Evolutionary conservation across 1,284 basidiomycete genomes (phyloP), one percentile per base, ranked within the genome.

Genomic region (Tylopilus sp.): DNA sequence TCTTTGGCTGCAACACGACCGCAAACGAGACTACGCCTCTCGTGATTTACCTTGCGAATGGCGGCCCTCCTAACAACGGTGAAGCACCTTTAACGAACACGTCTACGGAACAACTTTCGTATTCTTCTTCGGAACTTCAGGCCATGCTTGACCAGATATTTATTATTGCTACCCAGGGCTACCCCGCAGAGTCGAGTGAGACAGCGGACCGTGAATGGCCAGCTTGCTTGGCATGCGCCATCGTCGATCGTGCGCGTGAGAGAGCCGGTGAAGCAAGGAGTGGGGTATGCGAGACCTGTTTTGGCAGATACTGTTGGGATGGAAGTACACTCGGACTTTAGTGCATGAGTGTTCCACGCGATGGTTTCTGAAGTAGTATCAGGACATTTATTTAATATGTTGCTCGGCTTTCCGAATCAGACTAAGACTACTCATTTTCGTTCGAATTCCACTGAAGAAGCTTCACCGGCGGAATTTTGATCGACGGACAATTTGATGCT

Each of bases 211-310:
- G 74, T 3, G 73, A 82, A 49, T 86, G 83, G 82, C 77, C 81
- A 0, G 79, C 81, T 62, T 85, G 84, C 60, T 63, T 85, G 47
- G 81, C 83, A 29, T 85, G 84, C 56, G 84, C 82, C 0, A 70
- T 84, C 16, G 80, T 82, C 6, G 84, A 86, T 44, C 78, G 83
- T 39, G 75, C 78, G 19, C 72, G 84, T 4, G 70, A 69, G 13
- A 62, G 76, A 51, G 54, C 66, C 26, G 74, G 79, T 3, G 69
- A 74, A 36, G 18, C n/a, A 41, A 69, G 82, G 59, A 77, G 70
- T 2, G 82, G 82, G n/a, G 72, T 82, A 13, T 84, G 84, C 62
- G 65, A 52, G 67, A 68, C 53, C n/a, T 84, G 83, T 66, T 77
- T 84, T 44, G 64, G 58, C 55, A 69, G 81, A 55, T 85, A 85